Percentiles rank a stretch among this genome's conserved stretches.
These are phyloP conservation scores for Yarrowia bubula DNA, from an alignment of 805 yeast genomes.

Conservation along the genomic window DNA sequence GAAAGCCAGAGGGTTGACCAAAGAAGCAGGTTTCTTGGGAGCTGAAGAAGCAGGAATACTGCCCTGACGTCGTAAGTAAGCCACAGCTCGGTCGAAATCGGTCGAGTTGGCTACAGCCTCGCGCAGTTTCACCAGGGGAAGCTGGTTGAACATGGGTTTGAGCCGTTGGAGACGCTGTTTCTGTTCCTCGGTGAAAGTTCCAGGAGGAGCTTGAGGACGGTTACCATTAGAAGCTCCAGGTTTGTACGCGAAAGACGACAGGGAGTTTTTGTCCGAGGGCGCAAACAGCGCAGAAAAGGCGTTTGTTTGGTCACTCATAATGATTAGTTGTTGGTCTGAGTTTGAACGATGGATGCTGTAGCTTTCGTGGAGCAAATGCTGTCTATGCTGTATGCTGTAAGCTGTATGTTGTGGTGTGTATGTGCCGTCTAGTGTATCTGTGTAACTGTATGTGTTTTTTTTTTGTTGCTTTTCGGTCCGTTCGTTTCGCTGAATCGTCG, in stretches of 20 bases:
- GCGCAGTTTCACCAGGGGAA: conserved; percentile 15
- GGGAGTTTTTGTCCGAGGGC: conserved; percentile 9
- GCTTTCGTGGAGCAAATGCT: too few relatives aligned
- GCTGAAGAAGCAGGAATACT: not conserved
- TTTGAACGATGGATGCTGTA: too few relatives aligned
- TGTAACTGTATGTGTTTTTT: not conserved
- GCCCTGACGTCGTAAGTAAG: conserved; percentile 16
- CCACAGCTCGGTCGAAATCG: conserved; percentile 18
- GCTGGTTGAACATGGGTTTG: conserved; percentile 26
- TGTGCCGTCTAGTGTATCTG: not conserved
- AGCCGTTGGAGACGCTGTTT: conserved; percentile 14
- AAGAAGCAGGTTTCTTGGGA: not conserved
- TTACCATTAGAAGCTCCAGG: not conserved
- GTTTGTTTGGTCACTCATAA: not conserved
- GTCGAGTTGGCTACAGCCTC: conserved; percentile 19
- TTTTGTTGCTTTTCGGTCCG: not conserved
- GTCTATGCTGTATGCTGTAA: too few relatives aligned
- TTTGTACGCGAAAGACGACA: conserved; percentile 19
- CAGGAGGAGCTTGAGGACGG: not conserved
- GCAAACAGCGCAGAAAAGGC: conserved; percentile 21
- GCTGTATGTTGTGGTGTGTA: not conserved
- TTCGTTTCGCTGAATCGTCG: not conserved
- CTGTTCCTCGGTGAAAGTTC: not conserved
- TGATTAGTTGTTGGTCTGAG: too few relatives aligned
- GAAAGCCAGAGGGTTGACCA: conserved; percentile 11